A percentile compares a stretch with the other conserved stretches of the same genome.
These are phyloP conservation scores for Euphorbia lathyris DNA, from an alignment of 345 rosid species.

Conservation along the genomic window DNA sequence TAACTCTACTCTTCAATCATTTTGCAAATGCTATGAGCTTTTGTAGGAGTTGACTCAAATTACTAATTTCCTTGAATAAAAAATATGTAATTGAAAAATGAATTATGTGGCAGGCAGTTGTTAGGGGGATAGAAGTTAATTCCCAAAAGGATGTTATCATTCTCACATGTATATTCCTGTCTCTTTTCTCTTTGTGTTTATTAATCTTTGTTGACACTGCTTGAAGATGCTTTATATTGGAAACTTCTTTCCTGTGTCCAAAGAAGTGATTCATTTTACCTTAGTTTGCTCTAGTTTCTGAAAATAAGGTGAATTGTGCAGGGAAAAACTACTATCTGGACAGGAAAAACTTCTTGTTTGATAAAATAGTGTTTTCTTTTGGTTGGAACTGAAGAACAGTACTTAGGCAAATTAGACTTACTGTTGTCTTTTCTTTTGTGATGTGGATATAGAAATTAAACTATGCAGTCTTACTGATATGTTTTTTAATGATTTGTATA, in stretches of 20 bases:
- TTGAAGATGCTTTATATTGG: neutral
- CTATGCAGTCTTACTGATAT: neutral
- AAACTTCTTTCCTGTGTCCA: neutral
- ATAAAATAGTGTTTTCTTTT: constrained; percentile 16
- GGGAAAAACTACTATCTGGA: neutral
- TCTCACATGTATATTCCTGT: neutral
- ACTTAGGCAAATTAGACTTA: neutral
- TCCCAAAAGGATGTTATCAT: neutral
- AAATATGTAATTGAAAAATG: neutral
- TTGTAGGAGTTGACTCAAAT: neutral
- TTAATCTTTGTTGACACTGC: neutral
- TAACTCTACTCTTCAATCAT: neutral
- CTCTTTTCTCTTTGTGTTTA: neutral
- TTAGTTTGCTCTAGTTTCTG: neutral
- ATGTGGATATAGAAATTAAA: neutral
- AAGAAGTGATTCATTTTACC: neutral
- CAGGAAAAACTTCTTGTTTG: neutral
- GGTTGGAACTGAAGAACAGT: neutral
- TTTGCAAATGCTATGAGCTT: neutral
- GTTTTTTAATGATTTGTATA: constrained; percentile 14
- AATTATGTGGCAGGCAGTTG: neutral
- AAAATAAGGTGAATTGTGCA: neutral
- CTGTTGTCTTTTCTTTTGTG: neutral
- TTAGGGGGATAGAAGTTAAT: neutral
- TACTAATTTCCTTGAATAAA: neutral